Evolutionary conservation across 2,329 filamentous ascomycete genomes (phyloP).

Genomic region (Myriosclerotinia duriaeana): DNA sequence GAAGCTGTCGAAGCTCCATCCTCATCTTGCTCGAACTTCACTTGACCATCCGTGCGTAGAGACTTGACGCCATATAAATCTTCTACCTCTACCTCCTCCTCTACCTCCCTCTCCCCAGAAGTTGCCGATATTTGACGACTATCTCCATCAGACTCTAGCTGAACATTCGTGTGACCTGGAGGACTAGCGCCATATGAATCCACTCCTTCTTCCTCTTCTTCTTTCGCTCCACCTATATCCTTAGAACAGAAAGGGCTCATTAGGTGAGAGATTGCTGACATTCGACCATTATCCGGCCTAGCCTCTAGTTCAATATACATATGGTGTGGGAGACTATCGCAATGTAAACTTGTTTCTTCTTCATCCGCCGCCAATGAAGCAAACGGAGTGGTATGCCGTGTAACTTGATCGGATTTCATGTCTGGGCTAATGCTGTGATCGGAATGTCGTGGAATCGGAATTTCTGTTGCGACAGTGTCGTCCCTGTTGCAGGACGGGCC

Average conservation of each 20-base stretch:
- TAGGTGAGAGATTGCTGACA: neutral
- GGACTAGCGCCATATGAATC: rapidly evolving
- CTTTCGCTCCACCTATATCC: neutral
- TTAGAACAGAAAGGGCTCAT: neutral
- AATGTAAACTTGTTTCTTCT: neutral
- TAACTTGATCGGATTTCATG: neutral
- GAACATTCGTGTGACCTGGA: neutral
- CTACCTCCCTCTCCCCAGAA: neutral
- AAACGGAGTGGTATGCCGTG: rapidly evolving
- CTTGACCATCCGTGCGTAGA: neutral
- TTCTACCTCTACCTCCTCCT: neutral
- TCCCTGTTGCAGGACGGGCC: no score
- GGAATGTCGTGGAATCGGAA: neutral
- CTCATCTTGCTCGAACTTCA: neutral
- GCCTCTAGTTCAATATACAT: neutral
- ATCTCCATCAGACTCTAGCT: neutral
- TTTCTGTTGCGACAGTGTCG: neutral
- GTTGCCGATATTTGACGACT: neutral
- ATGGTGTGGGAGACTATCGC: neutral
- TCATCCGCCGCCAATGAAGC: neutral
- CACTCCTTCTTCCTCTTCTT: no score
- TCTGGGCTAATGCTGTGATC: neutral
- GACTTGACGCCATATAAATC: neutral
- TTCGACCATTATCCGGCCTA: neutral
- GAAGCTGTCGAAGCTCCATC: neutral